Evolutionary conservation across 2,329 filamentous ascomycete genomes (phyloP).

Genomic region (Rhytidhysteron rufulum): DNA sequence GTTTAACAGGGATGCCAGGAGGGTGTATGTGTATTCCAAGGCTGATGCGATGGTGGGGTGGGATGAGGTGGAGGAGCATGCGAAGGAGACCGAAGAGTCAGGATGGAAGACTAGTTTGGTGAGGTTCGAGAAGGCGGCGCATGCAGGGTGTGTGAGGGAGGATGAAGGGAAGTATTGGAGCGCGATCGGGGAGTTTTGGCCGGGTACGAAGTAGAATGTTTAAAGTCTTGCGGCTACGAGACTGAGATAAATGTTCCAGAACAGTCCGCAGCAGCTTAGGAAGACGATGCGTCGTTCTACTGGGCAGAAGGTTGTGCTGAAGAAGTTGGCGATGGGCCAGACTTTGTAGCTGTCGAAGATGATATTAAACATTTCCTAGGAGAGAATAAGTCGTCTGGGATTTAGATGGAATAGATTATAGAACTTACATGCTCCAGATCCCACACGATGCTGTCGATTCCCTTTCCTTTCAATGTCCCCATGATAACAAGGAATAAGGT

Average conservation of each 20-base stretch:
- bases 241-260: slow-evolving; percentile 73
- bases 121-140: slow-evolving; percentile 55
- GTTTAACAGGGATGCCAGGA: slow-evolving; percentile 34
- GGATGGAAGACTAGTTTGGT: slow-evolving; percentile 51
- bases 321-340: slow-evolving; percentile 67
- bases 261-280: slow-evolving; percentile 66
- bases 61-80: slow-evolving; percentile 55
- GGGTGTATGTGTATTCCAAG: slow-evolving; percentile 58
- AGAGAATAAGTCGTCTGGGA: too few species aligned
- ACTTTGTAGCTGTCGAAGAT: slow-evolving; percentile 64
- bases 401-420: too few species aligned
- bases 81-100: slow-evolving; percentile 42
- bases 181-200: slow-evolving; percentile 30
- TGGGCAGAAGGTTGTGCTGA: slow-evolving; percentile 68
- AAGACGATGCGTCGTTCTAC: slow-evolving; percentile 68
- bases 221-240: slow-evolving; percentile 48
- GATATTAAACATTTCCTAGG: slow-evolving; percentile 27
- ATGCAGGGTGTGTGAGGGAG: slow-evolving; percentile 59
- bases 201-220: slow-evolving; percentile 2
- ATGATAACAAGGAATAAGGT: slow-evolving; percentile 61
- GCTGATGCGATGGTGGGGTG: slow-evolving; percentile 55
- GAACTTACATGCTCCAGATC: slow-evolving; percentile 36
- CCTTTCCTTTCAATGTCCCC: slow-evolving; percentile 45
- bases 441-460: slow-evolving; percentile 22
- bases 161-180: slow-evolving; percentile 58